Base-by-base conservation (phyloP, 257 asterid species). In the Haberlea rhodopensis region DNA sequence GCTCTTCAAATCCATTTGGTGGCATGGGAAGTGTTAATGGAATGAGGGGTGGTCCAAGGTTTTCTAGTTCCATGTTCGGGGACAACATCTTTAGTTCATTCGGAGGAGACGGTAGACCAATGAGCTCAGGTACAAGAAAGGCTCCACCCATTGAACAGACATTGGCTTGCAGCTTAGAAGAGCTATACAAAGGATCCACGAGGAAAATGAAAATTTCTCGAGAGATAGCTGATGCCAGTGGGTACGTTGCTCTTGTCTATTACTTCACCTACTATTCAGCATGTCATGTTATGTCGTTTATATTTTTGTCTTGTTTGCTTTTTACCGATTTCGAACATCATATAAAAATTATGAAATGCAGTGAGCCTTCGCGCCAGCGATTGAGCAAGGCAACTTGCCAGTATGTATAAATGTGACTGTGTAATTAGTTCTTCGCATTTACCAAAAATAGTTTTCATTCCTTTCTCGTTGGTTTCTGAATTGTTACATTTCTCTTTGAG, bases 161-260 rank as follows among this genome's bases (percentile, higher is more conserved):
- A 57, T 59, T 91, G 71, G 86, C 88, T 34, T 91, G 96, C 72
- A 84, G 82, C 67, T 67, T 90, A 15, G 97, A 90, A 63, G 97
- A 90, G 27, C 84, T 90, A 7, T 90, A 85, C 79, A 91, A 86
- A 53, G 98, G 98, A 53, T 68, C 87, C 28, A 77, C 98, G n/a
- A 91, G 86, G 78, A 88, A 80, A 89, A 91, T 91, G 98, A 91
- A 84, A 62, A 91, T 91, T 24, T 86, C 95, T 3, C 82, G 98
- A 49, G 94, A 88, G 71, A 91, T 91, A 51, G 84, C 71, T 28
- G 98, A 91, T 60, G 80, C 94, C 23, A 91, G 95, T 69, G 97
- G 96, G 97, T 89, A 79, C 62, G 94, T 81, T n/a, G n/a, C n/a
- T 26, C 27, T 60, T 22, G 31, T 37, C 8, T n/a, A 29, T 40